phyloP scores from a whole-genome alignment of 2,329 filamentous ascomycete genomes.

The Dactylellina cionopaga region DNA sequence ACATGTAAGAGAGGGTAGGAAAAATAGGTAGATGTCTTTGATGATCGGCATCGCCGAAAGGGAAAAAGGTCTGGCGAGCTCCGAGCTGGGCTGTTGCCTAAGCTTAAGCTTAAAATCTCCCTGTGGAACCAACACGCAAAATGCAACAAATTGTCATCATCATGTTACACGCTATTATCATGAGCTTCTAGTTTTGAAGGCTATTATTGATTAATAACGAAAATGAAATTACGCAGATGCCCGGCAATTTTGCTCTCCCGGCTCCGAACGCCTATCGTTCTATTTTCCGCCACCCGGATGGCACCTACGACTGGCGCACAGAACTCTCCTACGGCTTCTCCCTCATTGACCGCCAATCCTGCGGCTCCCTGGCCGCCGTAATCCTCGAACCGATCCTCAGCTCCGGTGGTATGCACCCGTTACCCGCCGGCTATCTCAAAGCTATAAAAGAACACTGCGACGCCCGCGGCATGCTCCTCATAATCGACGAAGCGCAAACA shows the following conservation, averaged over 20 bases:
- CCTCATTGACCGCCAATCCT: slow-evolving; percentile 70
- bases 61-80: neutral
- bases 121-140: slow-evolving; percentile 27
- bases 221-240: slow-evolving; percentile 60
- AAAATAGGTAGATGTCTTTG: too few relatives aligned
- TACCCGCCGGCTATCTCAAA: slow-evolving; percentile 69
- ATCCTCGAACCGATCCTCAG: slow-evolving; percentile 72
- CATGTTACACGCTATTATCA: neutral
- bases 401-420: slow-evolving; percentile 70
- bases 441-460: slow-evolving; percentile 68
- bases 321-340: slow-evolving; percentile 72
- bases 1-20: too few relatives aligned
- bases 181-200: neutral
- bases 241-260: slow-evolving; percentile 69
- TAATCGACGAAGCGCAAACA: slow-evolving; percentile 71
- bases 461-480: slow-evolving; percentile 68
- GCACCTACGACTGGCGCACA: slow-evolving; percentile 72
- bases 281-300: slow-evolving; percentile 69
- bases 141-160: slow-evolving; percentile 25
- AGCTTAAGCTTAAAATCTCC: slow-evolving; percentile 2
- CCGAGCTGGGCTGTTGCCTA: neutral
- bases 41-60: too few relatives aligned
- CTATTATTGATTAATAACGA: neutral
- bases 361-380: slow-evolving; percentile 71
- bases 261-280: slow-evolving; percentile 72